phyloP scores from a whole-genome alignment of 805 yeast genomes.

The Isabelozyma pseudorhagii region DNA sequence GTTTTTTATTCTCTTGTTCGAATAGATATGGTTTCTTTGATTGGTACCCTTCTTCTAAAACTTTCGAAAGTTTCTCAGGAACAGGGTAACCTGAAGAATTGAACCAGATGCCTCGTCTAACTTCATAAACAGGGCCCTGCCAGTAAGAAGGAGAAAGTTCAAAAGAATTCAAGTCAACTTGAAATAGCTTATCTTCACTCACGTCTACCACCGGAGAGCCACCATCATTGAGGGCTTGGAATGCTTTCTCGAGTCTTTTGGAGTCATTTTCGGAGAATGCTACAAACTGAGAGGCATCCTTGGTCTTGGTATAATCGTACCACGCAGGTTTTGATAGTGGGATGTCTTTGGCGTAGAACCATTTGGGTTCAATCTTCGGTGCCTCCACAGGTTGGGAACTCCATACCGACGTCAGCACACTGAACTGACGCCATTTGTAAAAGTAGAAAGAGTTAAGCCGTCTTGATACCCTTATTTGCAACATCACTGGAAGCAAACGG shows the following conservation, averaged over 20 bases:
- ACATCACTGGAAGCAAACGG: no score
- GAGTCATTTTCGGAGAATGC: slow-evolving; percentile 70
- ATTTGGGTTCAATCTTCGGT: slow-evolving; percentile 31
- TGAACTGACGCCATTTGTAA: background rate
- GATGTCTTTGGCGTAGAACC: slow-evolving; percentile 85
- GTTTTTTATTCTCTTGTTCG: slow-evolving; percentile 5
- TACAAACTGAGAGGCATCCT: slow-evolving; percentile 56
- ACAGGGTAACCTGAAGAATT: slow-evolving; percentile 55
- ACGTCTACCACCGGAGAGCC: slow-evolving; percentile 47
- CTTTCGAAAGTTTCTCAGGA: slow-evolving; percentile 44
- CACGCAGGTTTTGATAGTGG: slow-evolving; percentile 68
- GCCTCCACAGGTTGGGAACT: background rate
- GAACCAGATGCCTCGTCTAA: slow-evolving; percentile 87
- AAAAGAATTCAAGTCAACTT: slow-evolving; percentile 58
- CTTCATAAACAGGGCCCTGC: slow-evolving; percentile 83
- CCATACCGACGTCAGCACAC: background rate
- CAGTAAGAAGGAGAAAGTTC: slow-evolving; percentile 72
- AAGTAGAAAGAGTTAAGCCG: no score
- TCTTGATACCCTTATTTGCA: no score
- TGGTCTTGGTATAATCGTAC: slow-evolving; percentile 48
- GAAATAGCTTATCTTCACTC: slow-evolving; percentile 75
- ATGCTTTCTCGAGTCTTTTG: slow-evolving; percentile 53
- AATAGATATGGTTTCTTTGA: slow-evolving; percentile 33
- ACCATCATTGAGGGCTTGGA: slow-evolving; percentile 16
- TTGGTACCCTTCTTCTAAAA: slow-evolving; percentile 56